These are phyloP conservation scores for Pholiota adiposa DNA, from an alignment of 1,284 basidiomycete species.

Conservation along the genomic window DNA sequence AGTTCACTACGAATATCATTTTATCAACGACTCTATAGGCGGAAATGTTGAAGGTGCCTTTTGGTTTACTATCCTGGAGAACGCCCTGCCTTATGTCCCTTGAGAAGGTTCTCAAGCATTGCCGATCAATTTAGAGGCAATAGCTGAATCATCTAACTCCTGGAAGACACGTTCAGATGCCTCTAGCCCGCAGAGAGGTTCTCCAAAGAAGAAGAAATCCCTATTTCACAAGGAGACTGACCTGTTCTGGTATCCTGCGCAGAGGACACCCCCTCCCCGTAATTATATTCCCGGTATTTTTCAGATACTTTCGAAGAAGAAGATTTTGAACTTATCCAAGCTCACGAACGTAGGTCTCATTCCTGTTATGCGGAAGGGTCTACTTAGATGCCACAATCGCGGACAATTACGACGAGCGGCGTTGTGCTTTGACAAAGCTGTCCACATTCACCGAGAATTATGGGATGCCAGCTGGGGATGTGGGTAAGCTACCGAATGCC, in stretches of 20 bases:
- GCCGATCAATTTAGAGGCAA: conserved; percentile 5
- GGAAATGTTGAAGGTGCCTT: conserved; percentile 11
- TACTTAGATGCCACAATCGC: conserved; percentile 55
- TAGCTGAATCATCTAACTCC: conserved; percentile 3
- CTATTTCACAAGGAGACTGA: conserved; percentile 42
- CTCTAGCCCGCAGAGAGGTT: not conserved
- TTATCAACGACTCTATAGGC: conserved; percentile 25
- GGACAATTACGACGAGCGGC: conserved; percentile 62
- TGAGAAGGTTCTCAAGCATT: conserved; percentile 3
- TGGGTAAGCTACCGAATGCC: conserved; percentile 48
- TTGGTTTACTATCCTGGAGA: not conserved
- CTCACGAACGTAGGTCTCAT: conserved; percentile 59
- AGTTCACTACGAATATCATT: conserved; percentile 55
- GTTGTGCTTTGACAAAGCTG: conserved; percentile 64
- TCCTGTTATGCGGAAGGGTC: conserved; percentile 59
- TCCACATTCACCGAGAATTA: conserved; percentile 60
- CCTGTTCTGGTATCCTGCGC: conserved; percentile 66
- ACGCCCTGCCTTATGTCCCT: not conserved
- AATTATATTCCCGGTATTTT: conserved; percentile 73
- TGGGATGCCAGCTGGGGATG: conserved; percentile 79
- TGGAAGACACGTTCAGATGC: not conserved
- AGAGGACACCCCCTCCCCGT: conserved; percentile 52
- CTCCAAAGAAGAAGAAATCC: conserved; percentile 8
- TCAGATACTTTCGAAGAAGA: not conserved
- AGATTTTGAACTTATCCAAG: not conserved